These are phyloP conservation scores for Brachypodium distachyon DNA, from an alignment of 202 grass and related monocot genomes.

Conservation along the genomic window DNA sequence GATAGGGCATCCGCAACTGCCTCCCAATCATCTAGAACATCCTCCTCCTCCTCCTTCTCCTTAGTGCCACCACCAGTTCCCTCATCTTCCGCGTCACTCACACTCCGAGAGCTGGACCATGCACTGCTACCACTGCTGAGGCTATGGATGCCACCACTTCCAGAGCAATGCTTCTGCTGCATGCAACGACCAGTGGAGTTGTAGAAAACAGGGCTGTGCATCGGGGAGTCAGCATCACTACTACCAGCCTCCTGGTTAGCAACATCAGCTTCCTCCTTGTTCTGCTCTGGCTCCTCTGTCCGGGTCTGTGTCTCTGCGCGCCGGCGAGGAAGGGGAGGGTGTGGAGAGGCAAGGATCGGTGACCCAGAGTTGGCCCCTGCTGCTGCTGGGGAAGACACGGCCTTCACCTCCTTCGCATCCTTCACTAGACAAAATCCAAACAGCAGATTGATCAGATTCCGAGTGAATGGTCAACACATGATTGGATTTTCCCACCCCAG, in stretches of 20 bases:
- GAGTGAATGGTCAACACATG: background rate
- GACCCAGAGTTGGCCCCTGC: constrained; percentile 14
- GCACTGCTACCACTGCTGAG: constrained; percentile 48
- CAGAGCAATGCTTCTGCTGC: constrained; percentile 4
- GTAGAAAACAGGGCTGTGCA: constrained; percentile 13
- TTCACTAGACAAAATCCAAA: constrained; percentile 29
- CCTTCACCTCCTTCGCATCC: constrained; percentile 24
- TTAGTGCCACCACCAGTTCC: constrained; percentile 8
- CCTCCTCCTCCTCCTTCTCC: constrained; percentile 39
- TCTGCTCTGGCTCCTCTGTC: constrained; percentile 30
- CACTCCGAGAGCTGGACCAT: constrained; percentile 41
- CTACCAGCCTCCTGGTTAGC: constrained; percentile 21
- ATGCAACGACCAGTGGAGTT: background rate
- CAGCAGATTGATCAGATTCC: background rate
- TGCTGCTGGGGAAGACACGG: background rate
- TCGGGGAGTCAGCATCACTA: constrained; percentile 35
- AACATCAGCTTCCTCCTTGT: constrained; percentile 14
- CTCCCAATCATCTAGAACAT: constrained; percentile 68
- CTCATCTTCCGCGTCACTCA: constrained; percentile 47
- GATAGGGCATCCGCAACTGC: constrained; percentile 55
- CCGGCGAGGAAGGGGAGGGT: constrained; percentile 34
- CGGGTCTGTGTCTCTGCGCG: background rate
- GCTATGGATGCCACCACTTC: background rate
- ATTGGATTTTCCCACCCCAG: background rate
- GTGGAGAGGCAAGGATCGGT: constrained; percentile 25